A percentile compares a stretch with the other conserved stretches of the same genome.
Conservation (phyloP, 192 early-diverging fungal genomes). For the Coemansia sp. region DNA sequence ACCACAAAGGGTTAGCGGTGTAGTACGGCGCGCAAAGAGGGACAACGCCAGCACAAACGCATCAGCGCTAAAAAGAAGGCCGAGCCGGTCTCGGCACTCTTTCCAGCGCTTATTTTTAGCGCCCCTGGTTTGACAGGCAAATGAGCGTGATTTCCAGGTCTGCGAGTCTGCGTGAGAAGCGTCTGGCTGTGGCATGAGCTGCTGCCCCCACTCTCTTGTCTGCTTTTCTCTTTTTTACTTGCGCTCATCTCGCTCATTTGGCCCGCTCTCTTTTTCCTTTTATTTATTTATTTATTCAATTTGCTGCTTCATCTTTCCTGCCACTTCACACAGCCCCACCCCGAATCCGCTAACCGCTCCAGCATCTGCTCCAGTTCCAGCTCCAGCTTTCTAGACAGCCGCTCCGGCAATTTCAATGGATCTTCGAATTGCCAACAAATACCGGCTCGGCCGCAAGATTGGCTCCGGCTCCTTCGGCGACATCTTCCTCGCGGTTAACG, state of each 20-base stretch:
- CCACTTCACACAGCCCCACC: not conserved
- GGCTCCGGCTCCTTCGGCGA: conserved; percentile 98
- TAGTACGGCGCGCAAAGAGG: too few species aligned
- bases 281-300: not conserved
- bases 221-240: not conserved
- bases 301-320: not conserved
- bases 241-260: not conserved
- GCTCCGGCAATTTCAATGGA: conserved; percentile 56
- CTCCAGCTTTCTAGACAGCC: conserved; percentile 3
- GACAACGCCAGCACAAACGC: too few species aligned
- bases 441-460: conserved; percentile 92
- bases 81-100: too few species aligned
- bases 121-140: too few species aligned
- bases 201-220: not conserved
- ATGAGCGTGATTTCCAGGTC: too few species aligned
- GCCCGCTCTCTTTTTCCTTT: not conserved
- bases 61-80: too few species aligned
- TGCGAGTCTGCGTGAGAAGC: conserved; percentile 8
- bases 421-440: conserved; percentile 91
- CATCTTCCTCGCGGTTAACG: conserved; percentile 89
- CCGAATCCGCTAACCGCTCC: not conserved
- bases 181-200: not conserved
- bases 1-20: too few species aligned
- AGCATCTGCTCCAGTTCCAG: not conserved
- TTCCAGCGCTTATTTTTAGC: too few species aligned